phyloP scores from a whole-genome alignment of 2,329 filamentous ascomycete species.

The Hypoxylon sp. region DNA sequence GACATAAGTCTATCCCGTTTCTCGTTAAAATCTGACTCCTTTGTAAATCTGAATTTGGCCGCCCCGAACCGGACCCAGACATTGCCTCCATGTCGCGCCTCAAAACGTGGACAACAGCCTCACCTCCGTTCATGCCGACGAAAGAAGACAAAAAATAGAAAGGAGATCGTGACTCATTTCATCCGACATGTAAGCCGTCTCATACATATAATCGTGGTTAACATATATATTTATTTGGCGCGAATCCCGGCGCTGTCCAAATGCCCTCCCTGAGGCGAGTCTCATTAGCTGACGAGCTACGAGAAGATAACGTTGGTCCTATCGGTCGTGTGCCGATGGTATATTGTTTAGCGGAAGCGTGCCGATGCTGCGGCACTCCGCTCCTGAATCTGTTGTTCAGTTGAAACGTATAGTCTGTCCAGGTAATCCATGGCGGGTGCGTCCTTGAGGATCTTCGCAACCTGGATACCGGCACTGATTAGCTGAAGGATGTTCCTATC shows the following conservation, averaged over 20 bases:
- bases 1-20: slow-evolving; percentile 33
- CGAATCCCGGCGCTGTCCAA: slow-evolving; percentile 27
- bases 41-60: slow-evolving; percentile 11
- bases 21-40: too few species aligned
- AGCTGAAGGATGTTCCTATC: slow-evolving; percentile 88
- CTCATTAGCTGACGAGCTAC: slow-evolving; percentile 30
- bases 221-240: slow-evolving; percentile 32
- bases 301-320: slow-evolving; percentile 39
- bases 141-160: slow-evolving; percentile 22
- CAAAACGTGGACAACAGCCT: slow-evolving; percentile 22
- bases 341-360: slow-evolving; percentile 50
- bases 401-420: slow-evolving; percentile 82
- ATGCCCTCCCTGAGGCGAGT: slow-evolving; percentile 19
- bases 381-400: slow-evolving; percentile 80
- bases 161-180: slow-evolving; percentile 42
- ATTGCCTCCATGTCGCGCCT: slow-evolving; percentile 25
- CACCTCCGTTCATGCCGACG: slow-evolving; percentile 21
- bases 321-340: slow-evolving; percentile 29
- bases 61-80: slow-evolving; percentile 17
- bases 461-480: slow-evolving; percentile 86
- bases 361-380: slow-evolving; percentile 57
- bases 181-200: slow-evolving; percentile 34
- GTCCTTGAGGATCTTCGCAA: slow-evolving; percentile 87
- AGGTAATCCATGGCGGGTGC: slow-evolving; percentile 83
- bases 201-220: slow-evolving; percentile 35